Base-by-base conservation (phyloP, 108 stramenopile genomes). In the Nitzschia sp. region DNA sequence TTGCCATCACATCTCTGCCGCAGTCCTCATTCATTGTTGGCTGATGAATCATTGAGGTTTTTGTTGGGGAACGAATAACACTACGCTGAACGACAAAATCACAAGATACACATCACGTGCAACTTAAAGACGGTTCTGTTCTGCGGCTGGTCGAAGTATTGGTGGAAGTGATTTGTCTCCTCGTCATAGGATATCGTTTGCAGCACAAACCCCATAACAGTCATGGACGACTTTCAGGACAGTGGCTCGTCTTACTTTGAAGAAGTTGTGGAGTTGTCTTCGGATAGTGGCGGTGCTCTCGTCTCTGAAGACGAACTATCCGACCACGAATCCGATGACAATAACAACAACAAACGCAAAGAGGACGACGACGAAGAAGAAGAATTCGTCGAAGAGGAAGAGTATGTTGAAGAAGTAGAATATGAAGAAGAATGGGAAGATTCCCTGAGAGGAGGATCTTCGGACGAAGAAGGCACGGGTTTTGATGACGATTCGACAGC, bases 221-320 rank as follows among this genome's bases (percentile, higher is more conserved):
- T n/a, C n/a, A n/a, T n/a, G n/a, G 38, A 42, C 38, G 38, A 42
- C 38, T 6, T 9, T 13, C 9, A 42, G 9, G 38, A 42, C 38
- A 13, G 21, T n/a, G 61, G 46, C 11, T 18, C 11, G 15, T 62
- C 61, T 13, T 62, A 62, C 25, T 62, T 62, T 62, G 61, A 62
- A 62, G 61, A 62, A 62, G 36, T 62, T 6, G 46, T 62, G 19
- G 61, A 62, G 42, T 46, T 62, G 42, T 34, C 32, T 13, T 19
- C 18, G 19, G 61, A 42, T 13, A 42, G 32, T 34, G 58, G 35
- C n/a, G 58, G 35, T 15, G n/a, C n/a, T n/a, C n/a, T n/a, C n/a
- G 24, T 55, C 54, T 17, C 28, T 25, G 54, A 55, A 55, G 54
- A 23, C 2, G 58, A 59, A 33, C 29, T 28, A 18, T 9, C 11